Evolutionary conservation across 345 rosid species (phyloP).

Genomic region (Lepidium aucheri): DNA sequence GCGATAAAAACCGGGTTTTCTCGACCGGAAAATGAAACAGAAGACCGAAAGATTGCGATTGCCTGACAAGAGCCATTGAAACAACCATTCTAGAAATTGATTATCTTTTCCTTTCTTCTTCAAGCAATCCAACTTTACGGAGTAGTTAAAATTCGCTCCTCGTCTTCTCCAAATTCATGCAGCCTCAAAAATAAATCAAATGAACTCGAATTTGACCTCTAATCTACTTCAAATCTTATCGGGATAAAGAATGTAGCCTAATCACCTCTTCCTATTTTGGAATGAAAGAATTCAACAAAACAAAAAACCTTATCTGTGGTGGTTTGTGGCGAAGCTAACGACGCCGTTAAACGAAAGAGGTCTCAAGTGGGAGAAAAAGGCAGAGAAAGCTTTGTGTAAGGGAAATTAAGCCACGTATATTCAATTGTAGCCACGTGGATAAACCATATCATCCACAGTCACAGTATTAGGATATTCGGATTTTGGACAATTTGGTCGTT

Average conservation of each 20-base stretch:
- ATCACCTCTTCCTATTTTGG: neutral
- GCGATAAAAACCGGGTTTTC: constrained; percentile 25
- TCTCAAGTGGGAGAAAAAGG: constrained; percentile 4
- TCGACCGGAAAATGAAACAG: constrained; percentile 26
- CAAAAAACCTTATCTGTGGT: constrained; percentile 27
- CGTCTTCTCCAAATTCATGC: constrained; percentile 48
- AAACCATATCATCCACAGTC: constrained; percentile 13
- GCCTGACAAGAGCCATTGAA: constrained; percentile 39
- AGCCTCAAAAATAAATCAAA: constrained; percentile 15
- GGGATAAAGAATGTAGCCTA: too few relatives aligned
- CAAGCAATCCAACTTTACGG: constrained; percentile 36
- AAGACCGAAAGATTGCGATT: constrained; percentile 28
- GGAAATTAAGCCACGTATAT: constrained; percentile 28
- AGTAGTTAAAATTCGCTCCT: constrained; percentile 4
- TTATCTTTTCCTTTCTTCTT: constrained; percentile 36
- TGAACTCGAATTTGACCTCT: neutral
- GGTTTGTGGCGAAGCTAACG: constrained; percentile 5
- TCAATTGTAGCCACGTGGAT: constrained; percentile 14
- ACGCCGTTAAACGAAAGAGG: constrained; percentile 17
- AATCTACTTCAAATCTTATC: neutral
- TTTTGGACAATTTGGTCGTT: neutral
- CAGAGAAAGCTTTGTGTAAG: constrained; percentile 11
- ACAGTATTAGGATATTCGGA: neutral
- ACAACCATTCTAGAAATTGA: constrained; percentile 25
- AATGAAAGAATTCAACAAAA: neutral